Base-by-base conservation (phyloP, 305 asterid species). In the Andrographis paniculata region DNA sequence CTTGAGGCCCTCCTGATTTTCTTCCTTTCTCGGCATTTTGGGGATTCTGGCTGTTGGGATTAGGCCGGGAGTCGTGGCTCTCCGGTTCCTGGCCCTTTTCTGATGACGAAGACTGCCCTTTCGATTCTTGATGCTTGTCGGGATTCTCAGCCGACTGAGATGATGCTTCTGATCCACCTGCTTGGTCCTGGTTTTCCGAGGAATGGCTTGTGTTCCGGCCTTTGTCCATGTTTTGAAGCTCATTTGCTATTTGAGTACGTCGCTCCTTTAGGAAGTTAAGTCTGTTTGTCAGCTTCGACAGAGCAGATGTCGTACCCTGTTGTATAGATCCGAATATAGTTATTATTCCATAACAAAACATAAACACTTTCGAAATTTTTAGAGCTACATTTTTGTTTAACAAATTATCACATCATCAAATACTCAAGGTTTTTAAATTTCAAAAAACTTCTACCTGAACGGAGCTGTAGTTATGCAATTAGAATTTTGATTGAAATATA, bases 201-300 rank as follows among this genome's bases (percentile, higher is more conserved):
- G 70, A 45, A 42, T 60, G 75, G 59, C 58, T 30, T 37, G 76
- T 46, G 45, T 50, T 71, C 45, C 66, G 75, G 36, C 64, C 65
- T 68, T 67, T 87, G 59, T 91, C 94, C 51, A 75, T 35, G 69
- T 58, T 60, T 50, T 77, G 91, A 61, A 76, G 75, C 74, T 92
- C 99, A 37, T 62, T 62, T 30, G 92, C 73, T 30, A 78, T 86
- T 61, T 79, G 95, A 5, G 86, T 56, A 14, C 93, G 89, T 12
- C 91, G 78, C 65, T 92, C 97, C 70, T 87, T 92, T 64, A 92
- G 74, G 87, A 92, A 82, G 79, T 79, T 81, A 64, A 92, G 95
- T 63, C 94, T 69, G 74, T 76, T 74, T 58, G 99, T 77, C 61
- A 87, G 82, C 82, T 84, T 92, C 52, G 97, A 78, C 53, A 87